A percentile compares a stretch with the other conserved stretches of the same genome.
phyloP scores from a whole-genome alignment of 345 rosid genomes.

The Sisymbrium altissimum region DNA sequence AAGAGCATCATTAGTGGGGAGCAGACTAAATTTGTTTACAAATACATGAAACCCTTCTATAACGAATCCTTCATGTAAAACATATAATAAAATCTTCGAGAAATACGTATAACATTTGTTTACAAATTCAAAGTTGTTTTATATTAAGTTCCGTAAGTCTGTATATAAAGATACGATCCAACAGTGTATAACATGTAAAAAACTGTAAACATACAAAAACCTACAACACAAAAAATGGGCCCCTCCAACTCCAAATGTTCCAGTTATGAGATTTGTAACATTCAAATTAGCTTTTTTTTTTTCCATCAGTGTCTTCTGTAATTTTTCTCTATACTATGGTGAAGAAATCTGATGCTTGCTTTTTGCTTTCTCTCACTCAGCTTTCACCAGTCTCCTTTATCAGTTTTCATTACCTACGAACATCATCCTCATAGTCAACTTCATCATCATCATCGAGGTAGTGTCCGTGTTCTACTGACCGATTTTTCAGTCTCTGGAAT shows the following conservation, averaged over 20 bases:
- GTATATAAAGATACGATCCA: slow-evolving; percentile 15
- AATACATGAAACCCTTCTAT: no score
- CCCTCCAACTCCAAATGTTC: neutral
- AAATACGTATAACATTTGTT: neutral
- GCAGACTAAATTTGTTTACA: no score
- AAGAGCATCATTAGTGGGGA: no score
- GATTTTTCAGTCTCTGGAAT: slow-evolving; percentile 83
- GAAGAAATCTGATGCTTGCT: slow-evolving; percentile 13
- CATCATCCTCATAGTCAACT: slow-evolving; percentile 22
- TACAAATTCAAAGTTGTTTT: neutral
- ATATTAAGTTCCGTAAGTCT: neutral
- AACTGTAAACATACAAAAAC: slow-evolving; percentile 2
- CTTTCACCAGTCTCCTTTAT: neutral
- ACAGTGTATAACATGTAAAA: neutral
- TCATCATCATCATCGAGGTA: slow-evolving; percentile 44
- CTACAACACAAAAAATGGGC: slow-evolving; percentile 22
- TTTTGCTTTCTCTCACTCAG: slow-evolving; percentile 12
- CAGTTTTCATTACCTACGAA: neutral
- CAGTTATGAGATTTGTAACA: neutral
- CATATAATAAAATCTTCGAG: neutral
- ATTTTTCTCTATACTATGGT: neutral
- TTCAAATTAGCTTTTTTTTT: slow-evolving; percentile 15
- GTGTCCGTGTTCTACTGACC: slow-evolving; percentile 41
- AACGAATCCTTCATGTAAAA: neutral
- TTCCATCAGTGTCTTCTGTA: slow-evolving; percentile 14